Evolutionary conservation across 2,329 filamentous ascomycete genomes (phyloP).

Genomic region (Fonsecaea monophora): DNA sequence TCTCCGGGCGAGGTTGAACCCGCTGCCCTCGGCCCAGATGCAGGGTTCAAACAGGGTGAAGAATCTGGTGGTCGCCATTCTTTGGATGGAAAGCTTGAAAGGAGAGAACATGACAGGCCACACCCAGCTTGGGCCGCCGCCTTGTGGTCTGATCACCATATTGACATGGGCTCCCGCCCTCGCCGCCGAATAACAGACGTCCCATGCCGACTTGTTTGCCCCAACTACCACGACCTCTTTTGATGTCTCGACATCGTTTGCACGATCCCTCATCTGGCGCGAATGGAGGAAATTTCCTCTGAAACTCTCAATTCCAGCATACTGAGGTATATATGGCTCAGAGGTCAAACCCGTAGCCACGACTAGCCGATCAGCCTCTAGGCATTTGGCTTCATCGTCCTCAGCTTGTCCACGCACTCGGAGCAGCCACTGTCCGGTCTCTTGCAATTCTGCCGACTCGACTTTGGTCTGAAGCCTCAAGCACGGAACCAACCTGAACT

Average conservation of each 20-base stretch:
- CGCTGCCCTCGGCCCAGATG: conserved; percentile 67
- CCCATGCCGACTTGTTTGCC: conserved; percentile 68
- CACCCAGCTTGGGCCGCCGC: conserved; percentile 66
- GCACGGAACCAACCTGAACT: conserved; percentile 58
- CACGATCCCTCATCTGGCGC: conserved; percentile 57
- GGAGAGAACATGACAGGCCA: conserved; percentile 56
- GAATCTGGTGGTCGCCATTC: conserved; percentile 69
- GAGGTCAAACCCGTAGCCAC: conserved; percentile 68
- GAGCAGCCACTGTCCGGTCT: conserved; percentile 48
- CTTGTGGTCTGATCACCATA: conserved; percentile 65
- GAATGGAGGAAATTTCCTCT: conserved; percentile 64
- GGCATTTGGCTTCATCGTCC: conserved; percentile 15
- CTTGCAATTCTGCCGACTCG: conserved; percentile 53
- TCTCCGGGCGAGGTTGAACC: conserved; percentile 48
- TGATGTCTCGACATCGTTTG: conserved; percentile 44
- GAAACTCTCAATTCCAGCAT: conserved; percentile 60
- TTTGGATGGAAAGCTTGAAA: conserved; percentile 71
- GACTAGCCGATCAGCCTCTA: conserved; percentile 60
- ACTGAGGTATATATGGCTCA: conserved; percentile 60
- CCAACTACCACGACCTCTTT: conserved; percentile 63
- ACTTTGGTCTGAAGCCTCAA: conserved; percentile 62
- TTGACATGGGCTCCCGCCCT: conserved; percentile 61
- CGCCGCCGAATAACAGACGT: conserved; percentile 66
- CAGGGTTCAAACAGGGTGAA: conserved; percentile 78
- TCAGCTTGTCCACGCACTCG: conserved; percentile 32